Percentiles rank a stretch among this genome's conserved stretches.
phyloP scores from a whole-genome alignment of 2,329 filamentous ascomycete genomes.

The Claviceps cyperi region DNA sequence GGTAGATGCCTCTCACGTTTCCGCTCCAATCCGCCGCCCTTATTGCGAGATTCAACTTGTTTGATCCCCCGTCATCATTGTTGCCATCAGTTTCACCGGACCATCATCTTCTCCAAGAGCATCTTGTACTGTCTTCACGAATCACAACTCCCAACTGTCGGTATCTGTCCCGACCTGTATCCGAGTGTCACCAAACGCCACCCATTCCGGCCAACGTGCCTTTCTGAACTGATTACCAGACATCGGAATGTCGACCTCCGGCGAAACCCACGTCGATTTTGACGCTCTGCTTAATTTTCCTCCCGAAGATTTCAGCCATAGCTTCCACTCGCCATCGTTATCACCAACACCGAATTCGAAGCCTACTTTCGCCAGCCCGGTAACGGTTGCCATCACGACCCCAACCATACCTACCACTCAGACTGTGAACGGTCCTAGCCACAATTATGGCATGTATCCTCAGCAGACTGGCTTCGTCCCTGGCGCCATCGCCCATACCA shows the following conservation, averaged over 20 bases:
- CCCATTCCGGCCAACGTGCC: slow-evolving; percentile 2
- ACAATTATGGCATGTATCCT: slow-evolving; percentile 89
- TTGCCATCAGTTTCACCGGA: neutral
- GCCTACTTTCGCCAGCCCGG: slow-evolving; percentile 35
- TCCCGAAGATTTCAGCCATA: slow-evolving; percentile 40
- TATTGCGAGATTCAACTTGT: neutral
- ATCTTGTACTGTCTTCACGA: neutral
- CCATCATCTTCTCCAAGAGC: neutral
- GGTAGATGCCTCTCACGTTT: slow-evolving; percentile 8
- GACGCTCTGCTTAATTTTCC: slow-evolving; percentile 47
- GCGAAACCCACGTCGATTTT: slow-evolving; percentile 33
- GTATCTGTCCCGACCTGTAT: neutral
- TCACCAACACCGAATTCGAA: slow-evolving; percentile 41
- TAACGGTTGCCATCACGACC: slow-evolving; percentile 37
- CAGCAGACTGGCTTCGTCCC: slow-evolving; percentile 89
- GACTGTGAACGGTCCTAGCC: slow-evolving; percentile 66
- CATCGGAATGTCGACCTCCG: slow-evolving; percentile 25
- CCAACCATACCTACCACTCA: slow-evolving; percentile 40
- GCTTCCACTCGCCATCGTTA: slow-evolving; percentile 46
- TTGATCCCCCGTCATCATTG: neutral
- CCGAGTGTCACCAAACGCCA: slow-evolving; percentile 2
- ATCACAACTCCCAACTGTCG: neutral
- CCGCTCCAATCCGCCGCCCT: neutral
- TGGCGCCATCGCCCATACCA: slow-evolving; percentile 65
- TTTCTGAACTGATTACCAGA: neutral